Evolutionary conservation across 768 basidiomycete genomes (phyloP).

Genomic region (Galerina marginata): DNA sequence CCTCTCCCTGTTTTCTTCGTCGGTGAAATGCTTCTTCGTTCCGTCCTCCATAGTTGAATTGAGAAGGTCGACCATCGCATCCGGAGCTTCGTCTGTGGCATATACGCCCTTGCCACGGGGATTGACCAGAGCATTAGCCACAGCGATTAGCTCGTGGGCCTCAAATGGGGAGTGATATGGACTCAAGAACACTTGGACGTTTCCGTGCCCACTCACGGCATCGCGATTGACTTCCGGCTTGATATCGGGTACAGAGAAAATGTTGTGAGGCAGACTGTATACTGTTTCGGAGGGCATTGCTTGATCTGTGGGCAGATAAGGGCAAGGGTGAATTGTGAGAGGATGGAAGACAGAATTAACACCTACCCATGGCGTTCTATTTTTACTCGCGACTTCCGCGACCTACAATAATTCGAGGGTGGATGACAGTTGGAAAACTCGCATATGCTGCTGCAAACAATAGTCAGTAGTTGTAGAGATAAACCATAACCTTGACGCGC

Average conservation of each 20-base stretch:
- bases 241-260: constrained; percentile 34
- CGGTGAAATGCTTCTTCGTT: constrained; percentile 29
- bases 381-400: not conserved
- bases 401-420: not conserved
- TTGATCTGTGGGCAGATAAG: constrained; percentile 2
- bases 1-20: constrained; percentile 43
- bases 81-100: constrained; percentile 58
- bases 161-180: constrained; percentile 46
- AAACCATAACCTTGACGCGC: too few relatives aligned
- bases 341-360: not conserved
- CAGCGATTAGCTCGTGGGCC: constrained; percentile 47
- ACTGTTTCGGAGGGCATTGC: constrained; percentile 24
- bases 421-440: not conserved
- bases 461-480: too few relatives aligned
- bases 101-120: constrained; percentile 58
- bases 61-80: constrained; percentile 44
- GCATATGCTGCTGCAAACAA: too few relatives aligned
- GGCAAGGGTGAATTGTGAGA: constrained; percentile 8
- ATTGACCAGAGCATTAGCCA: constrained; percentile 49
- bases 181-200: constrained; percentile 38
- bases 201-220: constrained; percentile 18
- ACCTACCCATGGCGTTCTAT: constrained; percentile 6
- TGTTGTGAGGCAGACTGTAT: constrained; percentile 31
- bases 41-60: constrained; percentile 38
- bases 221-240: constrained; percentile 23